These are phyloP conservation scores for Endothia cerciana DNA, from an alignment of 2,329 filamentous ascomycete species.

Conservation along the genomic window DNA sequence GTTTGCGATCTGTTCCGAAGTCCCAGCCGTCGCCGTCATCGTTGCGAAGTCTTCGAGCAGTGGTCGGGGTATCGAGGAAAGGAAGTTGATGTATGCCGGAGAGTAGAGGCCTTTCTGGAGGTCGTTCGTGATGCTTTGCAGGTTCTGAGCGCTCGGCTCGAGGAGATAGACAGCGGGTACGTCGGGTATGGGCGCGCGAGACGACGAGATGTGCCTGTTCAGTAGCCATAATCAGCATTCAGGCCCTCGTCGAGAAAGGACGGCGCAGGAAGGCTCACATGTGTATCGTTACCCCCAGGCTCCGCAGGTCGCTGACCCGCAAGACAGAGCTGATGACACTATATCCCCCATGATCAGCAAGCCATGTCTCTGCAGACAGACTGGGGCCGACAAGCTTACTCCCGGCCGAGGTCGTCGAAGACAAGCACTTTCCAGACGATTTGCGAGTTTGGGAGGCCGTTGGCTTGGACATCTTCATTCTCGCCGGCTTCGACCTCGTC, in stretches of 20 bases:
- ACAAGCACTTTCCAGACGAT: conserved; percentile 97
- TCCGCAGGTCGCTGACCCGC: conserved; percentile 87
- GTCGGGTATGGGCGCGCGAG: conserved; percentile 89
- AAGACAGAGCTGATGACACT: conserved; percentile 92
- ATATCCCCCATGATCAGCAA: conserved; percentile 37
- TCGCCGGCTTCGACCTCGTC: conserved; percentile 65
- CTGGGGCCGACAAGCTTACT: conserved; percentile 20
- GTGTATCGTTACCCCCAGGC: conserved; percentile 96
- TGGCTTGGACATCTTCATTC: conserved; percentile 65
- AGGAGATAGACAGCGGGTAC: conserved; percentile 97
- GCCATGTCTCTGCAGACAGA: background rate
- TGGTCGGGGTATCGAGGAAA: conserved; percentile 87
- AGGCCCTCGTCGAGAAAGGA: background rate
- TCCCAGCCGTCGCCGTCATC: conserved; percentile 81
- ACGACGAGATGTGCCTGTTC: conserved; percentile 74
- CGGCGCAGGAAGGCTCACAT: conserved; percentile 60
- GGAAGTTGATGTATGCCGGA: conserved; percentile 94
- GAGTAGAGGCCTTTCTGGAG: conserved; percentile 87
- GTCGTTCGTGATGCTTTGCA: conserved; percentile 82
- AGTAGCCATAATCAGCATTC: conserved; percentile 12
- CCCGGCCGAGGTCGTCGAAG: conserved; percentile 68
- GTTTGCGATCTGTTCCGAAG: conserved; percentile 87
- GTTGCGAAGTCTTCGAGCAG: conserved; percentile 93
- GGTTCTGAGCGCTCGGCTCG: conserved; percentile 81
- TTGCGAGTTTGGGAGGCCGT: conserved; percentile 71